Conservation (phyloP, 768 basidiomycete genomes). For the Daedaleopsis nitida region DNA sequence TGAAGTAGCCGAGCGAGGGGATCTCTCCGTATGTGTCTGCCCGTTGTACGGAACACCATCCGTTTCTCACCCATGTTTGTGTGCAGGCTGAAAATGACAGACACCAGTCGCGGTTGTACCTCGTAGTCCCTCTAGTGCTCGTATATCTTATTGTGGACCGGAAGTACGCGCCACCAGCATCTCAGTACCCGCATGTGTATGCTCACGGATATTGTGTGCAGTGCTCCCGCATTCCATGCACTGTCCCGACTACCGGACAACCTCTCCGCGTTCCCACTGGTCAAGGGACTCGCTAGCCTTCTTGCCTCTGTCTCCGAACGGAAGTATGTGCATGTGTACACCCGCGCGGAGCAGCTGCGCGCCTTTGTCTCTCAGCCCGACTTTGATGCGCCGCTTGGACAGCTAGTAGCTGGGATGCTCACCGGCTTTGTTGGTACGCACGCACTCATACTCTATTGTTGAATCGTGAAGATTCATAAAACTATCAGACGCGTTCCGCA, state of each 20-base stretch:
- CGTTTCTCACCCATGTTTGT: background rate
- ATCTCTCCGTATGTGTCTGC: slow-evolving; percentile 49
- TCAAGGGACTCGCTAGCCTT: slow-evolving; percentile 48
- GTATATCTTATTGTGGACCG: slow-evolving; percentile 66
- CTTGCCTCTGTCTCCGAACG: slow-evolving; percentile 54
- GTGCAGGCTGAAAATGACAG: slow-evolving; percentile 26
- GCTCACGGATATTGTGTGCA: slow-evolving; percentile 26
- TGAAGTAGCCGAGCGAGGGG: slow-evolving; percentile 50
- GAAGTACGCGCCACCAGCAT: slow-evolving; percentile 44
- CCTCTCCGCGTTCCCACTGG: slow-evolving; percentile 45
- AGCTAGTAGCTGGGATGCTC: slow-evolving; percentile 47
- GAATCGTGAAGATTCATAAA: background rate
- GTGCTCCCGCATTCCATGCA: slow-evolving; percentile 61
- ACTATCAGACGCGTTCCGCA: slow-evolving; percentile 58
- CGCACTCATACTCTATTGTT: background rate
- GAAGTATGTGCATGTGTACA: slow-evolving; percentile 57
- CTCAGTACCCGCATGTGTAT: background rate
- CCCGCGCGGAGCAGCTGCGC: slow-evolving; percentile 45
- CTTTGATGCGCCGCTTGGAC: slow-evolving; percentile 46
- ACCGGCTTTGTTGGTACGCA: slow-evolving; percentile 51
- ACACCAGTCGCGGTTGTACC: slow-evolving; percentile 40
- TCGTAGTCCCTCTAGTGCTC: slow-evolving; percentile 62
- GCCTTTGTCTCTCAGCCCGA: slow-evolving; percentile 44
- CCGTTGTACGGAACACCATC: background rate
- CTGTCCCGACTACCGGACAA: slow-evolving; percentile 55